Evolutionary conservation across 805 yeast species (phyloP).

Genomic region (Kockiozyma suomiensis): DNA sequence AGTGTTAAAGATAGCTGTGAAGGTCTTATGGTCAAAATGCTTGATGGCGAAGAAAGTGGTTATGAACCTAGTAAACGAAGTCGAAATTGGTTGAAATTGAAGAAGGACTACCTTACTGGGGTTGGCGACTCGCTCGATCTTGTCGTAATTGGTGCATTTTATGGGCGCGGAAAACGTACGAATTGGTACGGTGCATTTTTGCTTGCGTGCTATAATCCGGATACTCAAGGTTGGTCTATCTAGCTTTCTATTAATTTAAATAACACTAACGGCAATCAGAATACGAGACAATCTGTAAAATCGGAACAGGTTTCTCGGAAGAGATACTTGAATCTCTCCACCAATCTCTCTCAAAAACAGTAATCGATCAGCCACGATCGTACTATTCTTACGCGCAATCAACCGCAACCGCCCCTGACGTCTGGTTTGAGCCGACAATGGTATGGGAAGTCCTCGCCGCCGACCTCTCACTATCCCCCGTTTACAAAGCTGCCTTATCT

Average conservation of each 20-base stretch:
- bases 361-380: constrained; percentile 62
- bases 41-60: constrained; percentile 75
- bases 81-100: constrained; percentile 91
- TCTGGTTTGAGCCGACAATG: constrained; percentile 87
- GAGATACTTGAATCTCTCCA: constrained; percentile 68
- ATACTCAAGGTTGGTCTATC: constrained; percentile 55
- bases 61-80: constrained; percentile 96
- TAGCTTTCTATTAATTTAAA: neutral
- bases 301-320: constrained; percentile 96
- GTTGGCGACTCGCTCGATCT: constrained; percentile 94
- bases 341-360: constrained; percentile 67
- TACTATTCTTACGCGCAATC: constrained; percentile 66
- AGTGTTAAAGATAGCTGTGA: constrained; percentile 90
- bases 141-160: constrained; percentile 91
- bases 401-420: constrained; percentile 75
- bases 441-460: constrained; percentile 91
- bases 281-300: constrained; percentile 92
- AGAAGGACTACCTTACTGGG: constrained; percentile 92
- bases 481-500: constrained; percentile 79
- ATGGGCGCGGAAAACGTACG: constrained; percentile 92
- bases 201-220: constrained; percentile 86
- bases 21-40: constrained; percentile 92
- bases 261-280: constrained; percentile 46
- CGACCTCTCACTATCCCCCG: constrained; percentile 83
- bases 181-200: constrained; percentile 94